A percentile compares a stretch with the other conserved stretches of the same genome.
Evolutionary conservation across 2,329 filamentous ascomycete species (phyloP).

Genomic region (Colletotrichum australisinense): DNA sequence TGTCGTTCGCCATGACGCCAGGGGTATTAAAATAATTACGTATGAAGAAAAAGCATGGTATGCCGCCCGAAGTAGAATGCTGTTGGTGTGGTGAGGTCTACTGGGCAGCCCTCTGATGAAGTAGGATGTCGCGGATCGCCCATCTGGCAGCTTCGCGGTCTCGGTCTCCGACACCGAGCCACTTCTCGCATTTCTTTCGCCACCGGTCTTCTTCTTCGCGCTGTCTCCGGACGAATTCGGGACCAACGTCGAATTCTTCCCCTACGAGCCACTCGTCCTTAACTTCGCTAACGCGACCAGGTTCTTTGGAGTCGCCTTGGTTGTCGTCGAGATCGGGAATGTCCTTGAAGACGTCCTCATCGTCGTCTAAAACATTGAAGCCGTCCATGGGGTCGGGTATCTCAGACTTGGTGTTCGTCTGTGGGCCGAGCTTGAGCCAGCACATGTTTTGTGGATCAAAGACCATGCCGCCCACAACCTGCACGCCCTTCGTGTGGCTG

Average conservation of each 20-base stretch:
- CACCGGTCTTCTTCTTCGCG: constrained; percentile 92
- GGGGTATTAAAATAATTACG: constrained; percentile 28
- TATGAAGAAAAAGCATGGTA: constrained; percentile 21
- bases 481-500: constrained; percentile 84
- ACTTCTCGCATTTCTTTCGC: constrained; percentile 87
- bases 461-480: constrained; percentile 97
- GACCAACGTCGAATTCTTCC: constrained; percentile 97
- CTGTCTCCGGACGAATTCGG: constrained; percentile 90
- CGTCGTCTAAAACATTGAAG: constrained; percentile 81
- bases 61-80: constrained; percentile 23
- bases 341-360: constrained; percentile 94
- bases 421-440: constrained; percentile 83
- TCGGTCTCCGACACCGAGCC: constrained; percentile 73
- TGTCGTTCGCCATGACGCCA: constrained; percentile 5
- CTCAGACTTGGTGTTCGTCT: constrained; percentile 59
- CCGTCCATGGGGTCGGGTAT: constrained; percentile 69
- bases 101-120: constrained; percentile 44
- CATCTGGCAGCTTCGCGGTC: constrained; percentile 79
- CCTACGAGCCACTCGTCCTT: constrained; percentile 87
- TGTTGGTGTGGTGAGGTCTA: constrained; percentile 29
- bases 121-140: constrained; percentile 74
- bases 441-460: constrained; percentile 98
- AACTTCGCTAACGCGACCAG: constrained; percentile 67
- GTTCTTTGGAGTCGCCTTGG: constrained; percentile 60
- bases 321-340: constrained; percentile 91